Base-by-base conservation (phyloP, 2,329 filamentous ascomycete genomes). In the Bertia moriformis region DNA sequence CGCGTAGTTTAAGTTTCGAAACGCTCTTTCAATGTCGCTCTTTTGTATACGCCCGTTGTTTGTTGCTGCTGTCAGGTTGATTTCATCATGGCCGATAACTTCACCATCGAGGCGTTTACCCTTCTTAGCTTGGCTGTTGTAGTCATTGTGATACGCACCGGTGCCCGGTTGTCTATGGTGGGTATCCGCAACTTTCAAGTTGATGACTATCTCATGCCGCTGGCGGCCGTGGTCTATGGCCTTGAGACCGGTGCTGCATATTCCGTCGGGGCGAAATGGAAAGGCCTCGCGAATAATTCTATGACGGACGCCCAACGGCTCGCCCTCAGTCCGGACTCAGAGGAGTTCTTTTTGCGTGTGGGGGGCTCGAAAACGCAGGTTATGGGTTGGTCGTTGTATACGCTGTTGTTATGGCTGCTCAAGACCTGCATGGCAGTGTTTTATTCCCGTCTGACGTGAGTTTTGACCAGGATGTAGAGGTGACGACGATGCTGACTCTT, bases 361-460 rank as follows among this genome's bases (percentile, higher is more conserved):
- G 32, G 10, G 7, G 54, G 59, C 38, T 49, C 50, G 38, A 47
- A 46, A 46, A 46, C 55, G 42, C 50, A 62, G 42, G 38, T 51
- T 3, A 43, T 51, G 17, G 46, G 50, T 18, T 55, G 52, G 53
- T 53, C 49, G 3, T 43, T 56, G n/a, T 55, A 55, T 33, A 51
- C 48, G 14, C 48, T 49, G 13, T 48, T 49, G 14, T 42, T 56
- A 2, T 56, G 54, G 53, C 19, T 39, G 3, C 43, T 55, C 5
- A 57, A 57, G 19, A 42, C 52, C 18, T 52, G 50, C 37, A 39
- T 56, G 14, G 45, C 51, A 3, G 43, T 47, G 3, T 52, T 52
- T 12, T 55, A 54, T 38, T 46, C 45, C 0, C 46, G 54, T 3
- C 38, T 57, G 3, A 55, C 53, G 53, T 55, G n/a, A 10, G 24